These are phyloP conservation scores for Mallotus nudiflorus DNA, from an alignment of 345 rosid genomes.

Conservation along the genomic window DNA sequence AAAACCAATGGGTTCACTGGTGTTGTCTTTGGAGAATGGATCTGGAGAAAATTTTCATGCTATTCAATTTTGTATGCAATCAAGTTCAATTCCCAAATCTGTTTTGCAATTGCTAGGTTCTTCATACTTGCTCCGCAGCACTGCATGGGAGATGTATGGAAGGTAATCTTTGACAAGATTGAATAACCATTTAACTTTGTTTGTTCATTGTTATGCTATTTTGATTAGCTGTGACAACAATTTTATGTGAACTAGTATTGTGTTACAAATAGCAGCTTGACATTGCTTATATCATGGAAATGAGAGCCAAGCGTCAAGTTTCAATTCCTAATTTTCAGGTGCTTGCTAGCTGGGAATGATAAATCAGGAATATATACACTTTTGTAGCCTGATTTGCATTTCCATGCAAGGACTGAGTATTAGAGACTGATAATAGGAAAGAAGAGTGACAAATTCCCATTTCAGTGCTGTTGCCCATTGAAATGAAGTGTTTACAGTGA, in stretches of 20 bases:
- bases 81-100: constrained; percentile 80
- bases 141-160: constrained; percentile 97
- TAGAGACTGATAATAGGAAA: background rate
- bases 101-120: constrained; percentile 83
- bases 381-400: background rate
- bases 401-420: background rate
- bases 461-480: background rate
- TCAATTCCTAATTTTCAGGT: background rate
- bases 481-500: background rate
- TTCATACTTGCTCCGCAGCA: constrained; percentile 85
- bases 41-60: constrained; percentile 47
- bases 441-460: background rate
- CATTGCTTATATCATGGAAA: background rate
- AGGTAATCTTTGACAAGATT: constrained; percentile 50
- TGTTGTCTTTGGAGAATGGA: constrained; percentile 54
- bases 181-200: background rate
- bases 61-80: constrained; percentile 62
- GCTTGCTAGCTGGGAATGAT: background rate
- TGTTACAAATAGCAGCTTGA: background rate
- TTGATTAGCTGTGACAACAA: background rate
- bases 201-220: background rate
- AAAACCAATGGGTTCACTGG: constrained; percentile 55
- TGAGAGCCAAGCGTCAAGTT: background rate
- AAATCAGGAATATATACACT: background rate
- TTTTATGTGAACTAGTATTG: background rate